A percentile compares a stretch with the other conserved stretches of the same genome.
These are phyloP conservation scores for Lizonia empirigonia DNA, from an alignment of 2,329 filamentous ascomycete species.

Conservation along the genomic window DNA sequence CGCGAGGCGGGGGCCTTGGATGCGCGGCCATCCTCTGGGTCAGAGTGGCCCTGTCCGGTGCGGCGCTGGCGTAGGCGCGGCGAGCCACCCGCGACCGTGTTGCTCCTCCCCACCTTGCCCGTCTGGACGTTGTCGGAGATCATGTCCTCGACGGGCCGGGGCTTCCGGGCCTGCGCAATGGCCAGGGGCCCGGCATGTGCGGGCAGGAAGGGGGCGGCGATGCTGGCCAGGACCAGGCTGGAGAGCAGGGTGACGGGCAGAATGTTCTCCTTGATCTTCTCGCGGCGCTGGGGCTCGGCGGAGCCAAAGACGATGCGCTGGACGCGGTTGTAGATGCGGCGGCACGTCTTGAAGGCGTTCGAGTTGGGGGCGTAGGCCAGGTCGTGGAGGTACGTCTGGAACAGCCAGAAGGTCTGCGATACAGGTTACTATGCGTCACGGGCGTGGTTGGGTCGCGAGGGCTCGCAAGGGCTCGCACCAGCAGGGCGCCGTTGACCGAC, in stretches of 20 bases:
- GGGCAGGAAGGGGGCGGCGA: constrained; percentile 77
- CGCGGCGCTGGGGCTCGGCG: constrained; percentile 69
- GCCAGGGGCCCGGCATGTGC: constrained; percentile 79
- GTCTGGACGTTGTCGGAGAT: constrained; percentile 63
- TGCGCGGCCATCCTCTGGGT: constrained; percentile 44
- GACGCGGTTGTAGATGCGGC: constrained; percentile 84
- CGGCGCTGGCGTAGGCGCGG: constrained; percentile 53
- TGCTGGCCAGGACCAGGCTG: constrained; percentile 77
- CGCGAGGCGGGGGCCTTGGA: constrained; percentile 48
- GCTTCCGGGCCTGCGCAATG: constrained; percentile 79
- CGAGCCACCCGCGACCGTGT: constrained; percentile 65
- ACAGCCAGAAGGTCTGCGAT: constrained; percentile 82
- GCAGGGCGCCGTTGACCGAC: constrained; percentile 80
- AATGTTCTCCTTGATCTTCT: constrained; percentile 81
- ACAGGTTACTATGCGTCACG: constrained; percentile 1
- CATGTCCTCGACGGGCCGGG: constrained; percentile 66
- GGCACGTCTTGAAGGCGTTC: constrained; percentile 79
- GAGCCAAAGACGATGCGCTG: constrained; percentile 86
- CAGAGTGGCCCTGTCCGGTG: constrained; percentile 39
- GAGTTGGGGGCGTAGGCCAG: constrained; percentile 76
- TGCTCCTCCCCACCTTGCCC: constrained; percentile 68
- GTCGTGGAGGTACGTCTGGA: constrained; percentile 86
- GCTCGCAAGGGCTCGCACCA: constrained; percentile 64
- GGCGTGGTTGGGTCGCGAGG: neutral
- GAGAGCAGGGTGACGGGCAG: constrained; percentile 80